Evolutionary conservation across 495 filamentous ascomycete species (phyloP).

Genomic region (Penicillium atrosanguineum): DNA sequence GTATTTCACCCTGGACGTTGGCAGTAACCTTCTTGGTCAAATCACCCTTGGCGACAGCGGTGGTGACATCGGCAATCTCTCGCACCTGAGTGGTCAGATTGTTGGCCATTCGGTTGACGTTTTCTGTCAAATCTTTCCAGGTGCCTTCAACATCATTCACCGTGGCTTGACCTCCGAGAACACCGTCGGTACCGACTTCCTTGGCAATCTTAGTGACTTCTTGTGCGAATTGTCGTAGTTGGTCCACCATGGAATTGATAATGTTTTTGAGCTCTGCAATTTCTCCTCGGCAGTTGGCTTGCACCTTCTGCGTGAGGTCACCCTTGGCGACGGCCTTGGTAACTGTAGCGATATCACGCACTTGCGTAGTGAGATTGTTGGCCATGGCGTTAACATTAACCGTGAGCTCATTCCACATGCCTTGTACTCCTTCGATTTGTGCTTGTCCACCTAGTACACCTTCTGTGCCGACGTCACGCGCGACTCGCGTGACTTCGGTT

Average conservation of each 20-base stretch:
- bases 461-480: conserved; percentile 95
- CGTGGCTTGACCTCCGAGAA: conserved; percentile 91
- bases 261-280: conserved; percentile 94
- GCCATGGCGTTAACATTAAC: conserved; percentile 99
- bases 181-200: conserved; percentile 95
- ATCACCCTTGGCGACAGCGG: conserved; percentile 92
- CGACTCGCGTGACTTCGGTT: conserved; percentile 93
- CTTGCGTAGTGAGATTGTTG: conserved; percentile 95
- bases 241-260: conserved; percentile 99
- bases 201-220: conserved; percentile 98
- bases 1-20: conserved; percentile 93
- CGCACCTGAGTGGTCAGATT: conserved; percentile 97
- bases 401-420: conserved; percentile 95
- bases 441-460: conserved; percentile 96
- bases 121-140: conserved; percentile 95
- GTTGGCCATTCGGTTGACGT: conserved; percentile 98
- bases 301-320: conserved; percentile 95
- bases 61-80: conserved; percentile 97
- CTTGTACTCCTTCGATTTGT: conserved; percentile 82
- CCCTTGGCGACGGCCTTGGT: conserved; percentile 97
- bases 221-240: conserved; percentile 92
- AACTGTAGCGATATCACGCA: conserved; percentile 96
- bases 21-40: conserved; percentile 94
- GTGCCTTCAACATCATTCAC: conserved; percentile 97
- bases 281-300: conserved; percentile 94